Evolutionary conservation across 1,139 yeast species (phyloP), one percentile per base, ranked within the genome.

Genomic region (Candida smagusa): DNA sequence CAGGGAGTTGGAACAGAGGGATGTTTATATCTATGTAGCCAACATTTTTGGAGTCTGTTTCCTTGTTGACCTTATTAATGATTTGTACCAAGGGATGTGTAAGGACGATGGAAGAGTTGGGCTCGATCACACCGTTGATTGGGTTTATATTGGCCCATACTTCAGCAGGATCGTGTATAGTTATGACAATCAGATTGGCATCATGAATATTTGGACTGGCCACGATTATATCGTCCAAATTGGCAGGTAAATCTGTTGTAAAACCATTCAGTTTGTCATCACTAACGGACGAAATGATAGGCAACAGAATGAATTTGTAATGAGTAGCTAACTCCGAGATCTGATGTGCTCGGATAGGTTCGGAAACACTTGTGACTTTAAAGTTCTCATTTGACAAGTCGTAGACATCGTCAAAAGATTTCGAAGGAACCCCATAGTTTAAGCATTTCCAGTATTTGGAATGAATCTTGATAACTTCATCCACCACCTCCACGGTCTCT

Each of bases 111-210:
- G 95, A 80, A 2, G 85, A 77, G 37, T 79, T 75, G 11, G 90
- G 74, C 45, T 85, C 89, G 32, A 90, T 77, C 31, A 76, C 72
- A 7, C 97, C 97, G 21, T 84, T 77, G 6, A 83, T 63, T 0
- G 96, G 89, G 55, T 89, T 89, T 23, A 83, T 66, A 46, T 84
- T 79, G 1, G 95, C 96, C 96, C 96, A 89, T 6, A 92, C 74
- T 45, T 89, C 95, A 2, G 97, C 90, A 2, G 97, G 89, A 52
- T 90, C 97, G 58, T 90, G 97, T 9, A 90, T 79, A 7, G 87
- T 62, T 11, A 92, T 68, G 11, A 89, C 66, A 7, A 90, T 61
- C 6, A 84, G 77, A 13, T 78, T 74, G 33, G 81, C 68, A 9
- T 77, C 72, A 56, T 81, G 81, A 19, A 90, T 74, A 44, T 81